Base-by-base conservation (phyloP, 2,329 filamentous ascomycete species). In the Hypoxylon sp. region DNA sequence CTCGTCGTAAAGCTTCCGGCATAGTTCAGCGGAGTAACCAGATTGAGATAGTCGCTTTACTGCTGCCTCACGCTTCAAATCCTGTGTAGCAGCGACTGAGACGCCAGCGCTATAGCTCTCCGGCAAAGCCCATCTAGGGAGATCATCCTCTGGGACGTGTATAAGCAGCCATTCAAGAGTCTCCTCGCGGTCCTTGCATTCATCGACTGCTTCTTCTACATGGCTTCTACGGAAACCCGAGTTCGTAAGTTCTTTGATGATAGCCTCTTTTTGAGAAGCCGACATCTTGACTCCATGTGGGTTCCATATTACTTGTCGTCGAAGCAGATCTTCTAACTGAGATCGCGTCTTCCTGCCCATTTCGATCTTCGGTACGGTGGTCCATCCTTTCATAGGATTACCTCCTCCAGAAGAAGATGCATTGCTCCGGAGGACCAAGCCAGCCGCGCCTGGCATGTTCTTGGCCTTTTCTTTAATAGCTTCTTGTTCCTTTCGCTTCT, bases 121-220 rank as follows among this genome's bases (percentile, higher is more conserved):
- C 0, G 96, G 96, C 45, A 99, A 82, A 73, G 93, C 93, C 94
- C 95, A 98, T 5, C 87, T 84, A 0, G 96, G 96, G n/a, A 98
- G 82, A 75, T 98, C 96, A 77, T 99, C 96, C 77, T 99, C 96
- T 0, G 96, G 96, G 2, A 99, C 94, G 79, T 99, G 95, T 56
- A 98, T 94, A 52, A 99, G 86, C 14, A 99, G 86, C 96, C 96
- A 99, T 78, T 98, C 95, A 2, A 99, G 85, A 14, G 93, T 91
- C 80, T 99, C 96, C 77, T 98, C 94, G 30, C 91, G 87, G 77
- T 97, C 94, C 79, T 95, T 97, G 82, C 94, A 98, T 74, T 94
- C 89, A 48, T 89, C 89, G 0, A 92, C 88, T 7, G 96, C 95
- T 80, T 99, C 96, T 76, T 97, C 90, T 43, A 94, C 88, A 76